Evolutionary conservation across 176 grass and related monocot species (phyloP).

Genomic region (Thinopyrum elongatum): DNA sequence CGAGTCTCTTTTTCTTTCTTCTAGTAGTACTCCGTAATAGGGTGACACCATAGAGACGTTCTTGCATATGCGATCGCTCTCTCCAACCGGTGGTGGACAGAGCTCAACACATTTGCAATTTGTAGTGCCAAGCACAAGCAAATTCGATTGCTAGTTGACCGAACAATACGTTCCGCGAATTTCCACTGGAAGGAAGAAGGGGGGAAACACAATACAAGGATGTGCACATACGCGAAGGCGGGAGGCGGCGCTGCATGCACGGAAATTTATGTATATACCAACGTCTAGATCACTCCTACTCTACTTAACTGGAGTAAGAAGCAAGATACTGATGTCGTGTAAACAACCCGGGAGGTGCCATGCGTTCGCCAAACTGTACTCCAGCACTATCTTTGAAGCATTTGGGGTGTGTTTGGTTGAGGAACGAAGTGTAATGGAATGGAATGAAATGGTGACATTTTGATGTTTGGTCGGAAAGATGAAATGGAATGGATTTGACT

Average conservation of each 20-base stretch:
- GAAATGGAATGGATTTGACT: too few species aligned
- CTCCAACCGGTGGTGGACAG: background rate
- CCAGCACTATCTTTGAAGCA: constrained; percentile 17
- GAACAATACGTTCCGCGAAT: background rate
- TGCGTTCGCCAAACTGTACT: background rate
- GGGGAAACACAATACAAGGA: too few species aligned
- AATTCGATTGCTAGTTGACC: background rate
- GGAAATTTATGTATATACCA: background rate
- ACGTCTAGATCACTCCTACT: background rate
- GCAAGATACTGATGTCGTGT: background rate
- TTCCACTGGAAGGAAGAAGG: background rate
- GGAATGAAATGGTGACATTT: too few species aligned
- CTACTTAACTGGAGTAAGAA: background rate
- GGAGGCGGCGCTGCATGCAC: background rate
- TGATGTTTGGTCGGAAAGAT: too few species aligned
- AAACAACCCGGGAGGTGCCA: background rate
- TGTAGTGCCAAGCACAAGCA: background rate
- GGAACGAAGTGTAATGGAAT: too few species aligned
- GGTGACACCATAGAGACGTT: constrained; percentile 16
- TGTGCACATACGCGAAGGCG: background rate
- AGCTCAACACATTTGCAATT: background rate
- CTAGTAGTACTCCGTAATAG: background rate
- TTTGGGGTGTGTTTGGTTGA: too few species aligned
- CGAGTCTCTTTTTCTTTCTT: background rate
- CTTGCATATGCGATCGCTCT: background rate